Conservation (phyloP, 1,284 basidiomycete genomes). For the Schizophyllum commune region DNA sequence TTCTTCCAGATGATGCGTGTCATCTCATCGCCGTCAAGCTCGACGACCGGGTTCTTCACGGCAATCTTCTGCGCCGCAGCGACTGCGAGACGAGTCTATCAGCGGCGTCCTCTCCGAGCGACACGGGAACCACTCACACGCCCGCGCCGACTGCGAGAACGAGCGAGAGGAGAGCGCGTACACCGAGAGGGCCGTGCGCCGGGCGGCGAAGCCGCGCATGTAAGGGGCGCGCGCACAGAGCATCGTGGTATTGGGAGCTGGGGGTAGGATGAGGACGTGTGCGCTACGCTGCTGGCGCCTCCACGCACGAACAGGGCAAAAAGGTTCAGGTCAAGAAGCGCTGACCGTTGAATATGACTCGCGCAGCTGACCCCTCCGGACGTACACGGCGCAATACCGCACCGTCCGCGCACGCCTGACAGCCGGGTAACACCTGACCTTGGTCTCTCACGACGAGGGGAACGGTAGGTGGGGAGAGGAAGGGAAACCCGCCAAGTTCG, state of each 20-base stretch:
- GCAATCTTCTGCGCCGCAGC: not conserved
- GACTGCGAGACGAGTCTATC: not conserved
- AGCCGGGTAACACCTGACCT: not conserved
- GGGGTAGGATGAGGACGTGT: not conserved
- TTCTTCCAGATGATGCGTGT: slow-evolving; percentile 99
- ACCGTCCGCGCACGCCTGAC: not conserved
- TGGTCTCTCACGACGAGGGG: not conserved
- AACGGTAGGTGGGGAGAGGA: too few relatives aligned
- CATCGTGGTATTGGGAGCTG: not conserved
- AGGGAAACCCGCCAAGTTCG: too few relatives aligned
- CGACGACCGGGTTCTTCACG: slow-evolving; percentile 65
- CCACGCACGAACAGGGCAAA: not conserved
- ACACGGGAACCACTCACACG: not conserved
- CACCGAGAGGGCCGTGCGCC: not conserved
- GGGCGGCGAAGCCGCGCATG: not conserved
- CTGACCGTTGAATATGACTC: not conserved
- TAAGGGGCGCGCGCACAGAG: not conserved
- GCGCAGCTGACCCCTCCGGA: not conserved
- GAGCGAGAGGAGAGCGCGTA: not conserved
- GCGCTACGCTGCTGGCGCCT: not conserved
- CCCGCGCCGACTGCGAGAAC: not conserved
- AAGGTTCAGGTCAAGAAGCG: not conserved
- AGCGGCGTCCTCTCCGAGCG: not conserved
- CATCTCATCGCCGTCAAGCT: slow-evolving; percentile 97
- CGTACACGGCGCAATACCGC: not conserved